phyloP scores from a whole-genome alignment of 495 filamentous ascomycete genomes.

The Penicillium dipodomyicola region DNA sequence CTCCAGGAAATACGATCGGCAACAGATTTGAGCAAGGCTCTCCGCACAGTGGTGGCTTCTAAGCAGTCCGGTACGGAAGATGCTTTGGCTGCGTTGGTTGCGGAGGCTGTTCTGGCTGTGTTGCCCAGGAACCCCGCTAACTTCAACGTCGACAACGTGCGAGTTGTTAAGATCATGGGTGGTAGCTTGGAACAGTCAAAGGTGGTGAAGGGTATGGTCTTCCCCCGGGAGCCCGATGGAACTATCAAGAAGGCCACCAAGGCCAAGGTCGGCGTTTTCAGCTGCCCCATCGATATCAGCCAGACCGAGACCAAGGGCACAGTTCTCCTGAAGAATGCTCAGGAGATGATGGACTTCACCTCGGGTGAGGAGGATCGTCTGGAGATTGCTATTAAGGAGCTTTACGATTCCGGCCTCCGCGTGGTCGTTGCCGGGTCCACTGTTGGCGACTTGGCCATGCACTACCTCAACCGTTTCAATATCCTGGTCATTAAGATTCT shows the following conservation, averaged over 20 bases:
- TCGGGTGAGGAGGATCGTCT: conserved; percentile 94
- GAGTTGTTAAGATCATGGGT: conserved; percentile 99
- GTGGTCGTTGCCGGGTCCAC: conserved; percentile 89
- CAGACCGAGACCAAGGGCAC: conserved; percentile 99
- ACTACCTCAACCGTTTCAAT: conserved; percentile 96
- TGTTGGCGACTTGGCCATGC: conserved; percentile 90
- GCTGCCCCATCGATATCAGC: conserved; percentile 90
- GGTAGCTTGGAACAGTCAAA: conserved; percentile 88
- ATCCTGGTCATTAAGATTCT: conserved; percentile 97
- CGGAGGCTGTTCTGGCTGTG: conserved; percentile 90
- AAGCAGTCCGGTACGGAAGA: conserved; percentile 96
- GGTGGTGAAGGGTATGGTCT: conserved; percentile 98
- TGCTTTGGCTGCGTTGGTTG: conserved; percentile 76
- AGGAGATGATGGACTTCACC: conserved; percentile 98
- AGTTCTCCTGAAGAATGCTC: conserved; percentile 93
- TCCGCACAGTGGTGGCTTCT: conserved; percentile 90
- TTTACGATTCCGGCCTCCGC: conserved; percentile 88
- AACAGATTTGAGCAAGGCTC: conserved; percentile 87
- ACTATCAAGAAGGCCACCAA: conserved; percentile 82
- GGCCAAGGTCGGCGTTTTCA: conserved; percentile 96
- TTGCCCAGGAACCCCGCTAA: conserved; percentile 96
- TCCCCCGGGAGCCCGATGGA: conserved; percentile 87
- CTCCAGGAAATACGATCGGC: conserved; percentile 77
- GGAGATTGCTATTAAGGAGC: conserved; percentile 86
- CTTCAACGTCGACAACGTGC: conserved; percentile 99